phyloP scores from a whole-genome alignment of 2,329 filamentous ascomycete genomes.

The Talaromyces sp. region DNA sequence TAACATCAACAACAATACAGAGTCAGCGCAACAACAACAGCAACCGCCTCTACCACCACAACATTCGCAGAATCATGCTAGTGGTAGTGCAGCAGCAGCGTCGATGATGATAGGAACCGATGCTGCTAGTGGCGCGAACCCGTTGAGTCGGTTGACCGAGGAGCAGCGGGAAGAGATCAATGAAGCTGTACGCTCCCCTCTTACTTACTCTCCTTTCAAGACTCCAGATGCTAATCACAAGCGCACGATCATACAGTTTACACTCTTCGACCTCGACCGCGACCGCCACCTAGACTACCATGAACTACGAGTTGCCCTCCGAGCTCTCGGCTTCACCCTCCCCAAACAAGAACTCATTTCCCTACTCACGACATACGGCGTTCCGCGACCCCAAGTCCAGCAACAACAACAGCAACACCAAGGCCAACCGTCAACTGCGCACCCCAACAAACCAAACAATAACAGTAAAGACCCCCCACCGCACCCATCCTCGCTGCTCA shows the following conservation, averaged over 20 bases:
- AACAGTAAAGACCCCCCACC: slow-evolving; percentile 49
- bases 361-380: slow-evolving; percentile 77
- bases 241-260: slow-evolving; percentile 59
- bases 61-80: slow-evolving; percentile 38
- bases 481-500: slow-evolving; percentile 64
- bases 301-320: slow-evolving; percentile 94
- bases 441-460: slow-evolving; percentile 36
- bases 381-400: slow-evolving; percentile 59
- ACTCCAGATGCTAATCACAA: not conserved
- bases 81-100: not conserved
- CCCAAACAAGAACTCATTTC: slow-evolving; percentile 79
- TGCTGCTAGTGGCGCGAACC: slow-evolving; percentile 38
- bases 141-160: slow-evolving; percentile 64
- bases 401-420: slow-evolving; percentile 21
- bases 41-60: slow-evolving; percentile 36
- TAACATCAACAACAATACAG: not conserved
- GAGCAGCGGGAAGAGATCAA: slow-evolving; percentile 91
- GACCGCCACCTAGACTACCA: slow-evolving; percentile 94
- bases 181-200: slow-evolving; percentile 66
- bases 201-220: not conserved
- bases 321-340: slow-evolving; percentile 90
- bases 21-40: slow-evolving; percentile 24
- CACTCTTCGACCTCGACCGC: slow-evolving; percentile 94
- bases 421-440: slow-evolving; percentile 29
- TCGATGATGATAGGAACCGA: slow-evolving; percentile 22